phyloP scores from a whole-genome alignment of 2,329 filamentous ascomycete genomes.

The Colletotrichum sp. region DNA sequence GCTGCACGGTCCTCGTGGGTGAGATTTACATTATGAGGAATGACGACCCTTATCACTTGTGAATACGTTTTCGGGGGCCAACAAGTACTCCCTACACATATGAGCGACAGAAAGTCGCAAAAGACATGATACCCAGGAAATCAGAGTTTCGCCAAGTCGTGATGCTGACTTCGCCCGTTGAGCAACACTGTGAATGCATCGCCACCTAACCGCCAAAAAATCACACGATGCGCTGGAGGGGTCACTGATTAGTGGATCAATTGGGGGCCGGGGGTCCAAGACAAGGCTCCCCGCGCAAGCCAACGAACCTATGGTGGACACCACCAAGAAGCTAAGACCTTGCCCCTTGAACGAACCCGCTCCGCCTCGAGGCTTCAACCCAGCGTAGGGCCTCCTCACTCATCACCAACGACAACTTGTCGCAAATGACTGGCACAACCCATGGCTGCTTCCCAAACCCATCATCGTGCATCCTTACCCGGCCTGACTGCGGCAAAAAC shows the following conservation, averaged over 20 bases:
- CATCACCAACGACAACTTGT: background rate
- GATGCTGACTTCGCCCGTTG: fast-evolving
- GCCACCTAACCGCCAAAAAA: background rate
- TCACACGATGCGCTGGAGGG: background rate
- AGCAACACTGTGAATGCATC: background rate
- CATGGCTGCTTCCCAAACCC: background rate
- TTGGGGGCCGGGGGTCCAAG: background rate
- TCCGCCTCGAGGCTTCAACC: background rate
- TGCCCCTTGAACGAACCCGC: background rate
- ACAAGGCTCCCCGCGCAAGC: background rate
- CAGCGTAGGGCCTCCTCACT: background rate
- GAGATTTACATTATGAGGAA: slow-evolving; percentile 66
- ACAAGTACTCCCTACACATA: background rate
- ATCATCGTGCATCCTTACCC: background rate
- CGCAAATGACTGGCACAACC: background rate
- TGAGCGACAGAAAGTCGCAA: background rate
- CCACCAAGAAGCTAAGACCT: background rate
- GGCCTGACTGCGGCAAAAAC: slow-evolving; percentile 1
- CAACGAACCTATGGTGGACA: background rate
- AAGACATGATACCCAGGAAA: background rate
- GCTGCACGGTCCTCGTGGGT: slow-evolving; percentile 64
- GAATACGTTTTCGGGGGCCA: background rate
- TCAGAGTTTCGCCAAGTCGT: background rate
- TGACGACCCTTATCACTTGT: slow-evolving; percentile 36
- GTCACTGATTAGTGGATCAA: background rate